Evolutionary conservation across 73 alveolate species (phyloP).

Genomic region (Diophrys appendiculata): DNA sequence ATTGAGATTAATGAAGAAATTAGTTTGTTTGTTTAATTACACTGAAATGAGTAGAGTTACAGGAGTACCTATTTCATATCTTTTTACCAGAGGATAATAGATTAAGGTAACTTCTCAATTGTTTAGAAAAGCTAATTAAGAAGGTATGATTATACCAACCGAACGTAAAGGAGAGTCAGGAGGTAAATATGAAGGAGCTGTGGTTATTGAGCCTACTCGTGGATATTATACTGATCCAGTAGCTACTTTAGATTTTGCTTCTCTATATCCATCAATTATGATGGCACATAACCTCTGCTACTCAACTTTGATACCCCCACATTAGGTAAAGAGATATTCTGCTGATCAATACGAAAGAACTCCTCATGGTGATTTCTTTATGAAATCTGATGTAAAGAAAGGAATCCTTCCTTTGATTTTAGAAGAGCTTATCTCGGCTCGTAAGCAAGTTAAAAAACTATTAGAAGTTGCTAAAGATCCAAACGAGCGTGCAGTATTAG

Average conservation of each 20-base stretch:
- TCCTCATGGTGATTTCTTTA: slow-evolving; percentile 97
- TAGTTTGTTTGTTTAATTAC: slow-evolving; percentile 90
- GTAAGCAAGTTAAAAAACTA: slow-evolving; percentile 94
- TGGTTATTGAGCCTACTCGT: slow-evolving; percentile 94
- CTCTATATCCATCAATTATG: slow-evolving; percentile 99
- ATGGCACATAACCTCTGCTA: slow-evolving; percentile 99
- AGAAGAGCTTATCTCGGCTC: slow-evolving; percentile 97
- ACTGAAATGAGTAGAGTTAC: slow-evolving; percentile 99
- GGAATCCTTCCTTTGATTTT: slow-evolving; percentile 97
- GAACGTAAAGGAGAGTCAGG: slow-evolving; percentile 66
- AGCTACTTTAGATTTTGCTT: slow-evolving; percentile 99
- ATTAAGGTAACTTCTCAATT: slow-evolving; percentile 81
- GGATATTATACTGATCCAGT: slow-evolving; percentile 97
- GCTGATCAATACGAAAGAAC: slow-evolving; percentile 81
- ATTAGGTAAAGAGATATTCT: slow-evolving; percentile 28
- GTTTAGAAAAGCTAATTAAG: slow-evolving; percentile 75
- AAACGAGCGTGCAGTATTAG: slow-evolving; percentile 93
- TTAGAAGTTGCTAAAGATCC: slow-evolving; percentile 94
- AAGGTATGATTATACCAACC: slow-evolving; percentile 74
- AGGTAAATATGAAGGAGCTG: slow-evolving; percentile 99
- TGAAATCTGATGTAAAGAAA: slow-evolving; percentile 82
- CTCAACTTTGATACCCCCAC: slow-evolving; percentile 79
- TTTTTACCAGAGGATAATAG: slow-evolving; percentile 85
- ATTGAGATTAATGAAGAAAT: slow-evolving; percentile 90
- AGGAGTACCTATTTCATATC: slow-evolving; percentile 86